A percentile compares a stretch with the other conserved stretches of the same genome.
Evolutionary conservation across 1,284 basidiomycete genomes (phyloP).

Genomic region (Pholiota adiposa): DNA sequence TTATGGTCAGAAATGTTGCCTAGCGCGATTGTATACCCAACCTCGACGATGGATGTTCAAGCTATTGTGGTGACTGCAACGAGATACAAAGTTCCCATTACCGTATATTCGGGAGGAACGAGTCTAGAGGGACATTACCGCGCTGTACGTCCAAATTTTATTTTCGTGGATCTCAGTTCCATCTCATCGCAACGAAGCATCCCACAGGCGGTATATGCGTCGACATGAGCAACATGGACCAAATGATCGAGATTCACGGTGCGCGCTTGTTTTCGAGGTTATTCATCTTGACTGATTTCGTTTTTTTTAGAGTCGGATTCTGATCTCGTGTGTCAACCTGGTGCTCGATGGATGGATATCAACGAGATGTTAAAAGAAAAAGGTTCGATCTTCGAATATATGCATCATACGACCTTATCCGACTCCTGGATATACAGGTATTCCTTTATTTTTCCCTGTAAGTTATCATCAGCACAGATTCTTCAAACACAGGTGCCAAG

Average conservation of each 20-base stretch:
- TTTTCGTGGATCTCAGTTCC: not conserved
- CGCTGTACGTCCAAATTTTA: constrained; percentile 47
- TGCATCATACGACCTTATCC: not conserved
- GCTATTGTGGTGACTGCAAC: constrained; percentile 68
- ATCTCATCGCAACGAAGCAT: constrained; percentile 37
- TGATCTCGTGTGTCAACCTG: constrained; percentile 85
- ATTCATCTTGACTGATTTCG: no score
- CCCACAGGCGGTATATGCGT: constrained; percentile 78
- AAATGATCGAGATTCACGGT: constrained; percentile 81
- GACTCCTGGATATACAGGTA: constrained; percentile 17
- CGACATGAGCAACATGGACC: constrained; percentile 86
- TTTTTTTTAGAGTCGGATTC: constrained; percentile 75
- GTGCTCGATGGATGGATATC: constrained; percentile 85
- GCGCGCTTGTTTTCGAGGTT: constrained; percentile 21
- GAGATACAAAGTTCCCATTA: constrained; percentile 72
- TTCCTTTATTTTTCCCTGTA: constrained; percentile 88
- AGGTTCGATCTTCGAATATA: constrained; percentile 47
- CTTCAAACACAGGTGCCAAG: not conserved
- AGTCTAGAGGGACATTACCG: constrained; percentile 69
- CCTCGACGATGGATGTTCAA: constrained; percentile 70
- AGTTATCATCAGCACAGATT: constrained; percentile 26
- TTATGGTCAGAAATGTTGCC: constrained; percentile 41
- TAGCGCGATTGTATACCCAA: constrained; percentile 58
- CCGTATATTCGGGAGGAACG: constrained; percentile 74
- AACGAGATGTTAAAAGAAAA: constrained; percentile 75